phyloP scores from a whole-genome alignment of 225 moss, liverwort and hornwort genomes.

The Physcomitrellopsis africana region DNA sequence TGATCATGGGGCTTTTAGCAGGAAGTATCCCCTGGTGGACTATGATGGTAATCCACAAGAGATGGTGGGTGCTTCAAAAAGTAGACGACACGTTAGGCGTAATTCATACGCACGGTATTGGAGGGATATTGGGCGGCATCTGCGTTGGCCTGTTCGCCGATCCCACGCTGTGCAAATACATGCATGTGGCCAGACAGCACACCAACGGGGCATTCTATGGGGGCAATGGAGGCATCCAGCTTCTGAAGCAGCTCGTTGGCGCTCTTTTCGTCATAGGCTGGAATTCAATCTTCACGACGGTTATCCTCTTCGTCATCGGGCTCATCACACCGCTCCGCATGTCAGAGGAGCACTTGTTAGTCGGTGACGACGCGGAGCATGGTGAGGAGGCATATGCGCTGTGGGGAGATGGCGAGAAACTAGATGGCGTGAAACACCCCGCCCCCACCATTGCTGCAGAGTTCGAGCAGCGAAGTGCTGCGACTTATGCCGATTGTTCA shows the following conservation, averaged over 20 bases:
- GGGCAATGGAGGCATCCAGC: constrained; percentile 24
- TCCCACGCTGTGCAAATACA: constrained; percentile 30
- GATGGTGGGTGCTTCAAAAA: constrained; percentile 29
- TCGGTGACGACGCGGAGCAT: constrained; percentile 44
- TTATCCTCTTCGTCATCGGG: constrained; percentile 29
- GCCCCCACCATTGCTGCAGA: constrained; percentile 12
- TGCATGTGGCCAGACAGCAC: background rate
- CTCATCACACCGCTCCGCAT: constrained; percentile 35
- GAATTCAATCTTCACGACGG: constrained; percentile 22
- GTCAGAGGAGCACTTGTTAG: constrained; percentile 37
- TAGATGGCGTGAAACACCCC: constrained; percentile 19
- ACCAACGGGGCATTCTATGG: constrained; percentile 31
- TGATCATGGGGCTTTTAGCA: constrained; percentile 29
- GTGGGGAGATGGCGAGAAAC: constrained; percentile 43
- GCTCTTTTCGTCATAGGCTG: constrained; percentile 27
- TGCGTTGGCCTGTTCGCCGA: constrained; percentile 35
- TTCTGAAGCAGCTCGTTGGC: constrained; percentile 31
- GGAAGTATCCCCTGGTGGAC: constrained; percentile 38
- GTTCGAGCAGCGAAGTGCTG: constrained; percentile 16
- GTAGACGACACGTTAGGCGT: constrained; percentile 37
- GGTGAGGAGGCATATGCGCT: constrained; percentile 39
- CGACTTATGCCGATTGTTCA: constrained; percentile 1
- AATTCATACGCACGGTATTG: constrained; percentile 36
- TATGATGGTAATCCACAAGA: constrained; percentile 39
- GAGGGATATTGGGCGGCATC: constrained; percentile 28